These are phyloP conservation scores for Amaranthus palmeri DNA, from an alignment of 148 eudicot genomes.

Conservation along the genomic window DNA sequence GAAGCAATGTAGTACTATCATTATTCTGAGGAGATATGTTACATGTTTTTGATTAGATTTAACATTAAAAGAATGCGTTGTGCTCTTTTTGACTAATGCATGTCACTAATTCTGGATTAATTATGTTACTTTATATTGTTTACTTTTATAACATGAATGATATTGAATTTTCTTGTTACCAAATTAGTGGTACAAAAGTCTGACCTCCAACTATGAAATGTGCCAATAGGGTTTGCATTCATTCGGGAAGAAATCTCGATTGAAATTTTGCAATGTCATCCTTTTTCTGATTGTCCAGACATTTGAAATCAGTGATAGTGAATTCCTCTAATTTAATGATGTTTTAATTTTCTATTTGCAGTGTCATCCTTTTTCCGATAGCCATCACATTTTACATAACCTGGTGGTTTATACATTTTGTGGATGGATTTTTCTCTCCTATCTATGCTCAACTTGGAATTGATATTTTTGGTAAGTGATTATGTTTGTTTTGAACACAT, in stretches of 20 bases:
- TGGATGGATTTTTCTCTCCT: conserved; percentile 76
- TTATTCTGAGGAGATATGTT: too few relatives aligned
- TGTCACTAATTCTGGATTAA: too few relatives aligned
- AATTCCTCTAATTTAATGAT: not conserved
- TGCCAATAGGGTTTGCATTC: not conserved
- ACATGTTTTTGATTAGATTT: too few relatives aligned
- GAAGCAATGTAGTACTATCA: too few relatives aligned
- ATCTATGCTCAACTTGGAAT: conserved; percentile 56
- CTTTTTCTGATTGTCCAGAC: too few relatives aligned
- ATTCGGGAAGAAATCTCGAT: not conserved
- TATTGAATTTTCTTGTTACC: not conserved
- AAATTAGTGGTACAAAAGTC: not conserved
- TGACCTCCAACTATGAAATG: not conserved
- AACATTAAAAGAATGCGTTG: too few relatives aligned
- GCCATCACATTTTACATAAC: conserved; percentile 69
- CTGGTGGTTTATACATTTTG: conserved; percentile 73
- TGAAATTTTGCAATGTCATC: not conserved
- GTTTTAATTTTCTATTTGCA: conserved; percentile 33
- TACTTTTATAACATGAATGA: too few relatives aligned
- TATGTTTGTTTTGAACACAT: not conserved
- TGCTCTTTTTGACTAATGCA: too few relatives aligned
- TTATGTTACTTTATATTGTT: too few relatives aligned
- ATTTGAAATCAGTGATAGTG: too few relatives aligned
- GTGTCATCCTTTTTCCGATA: conserved; percentile 67
- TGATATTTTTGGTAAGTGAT: conserved; percentile 54